Evolutionary conservation across 805 yeast genomes (phyloP), one percentile per base, ranked within the genome.

Genomic region (Ogataea methanolica): DNA sequence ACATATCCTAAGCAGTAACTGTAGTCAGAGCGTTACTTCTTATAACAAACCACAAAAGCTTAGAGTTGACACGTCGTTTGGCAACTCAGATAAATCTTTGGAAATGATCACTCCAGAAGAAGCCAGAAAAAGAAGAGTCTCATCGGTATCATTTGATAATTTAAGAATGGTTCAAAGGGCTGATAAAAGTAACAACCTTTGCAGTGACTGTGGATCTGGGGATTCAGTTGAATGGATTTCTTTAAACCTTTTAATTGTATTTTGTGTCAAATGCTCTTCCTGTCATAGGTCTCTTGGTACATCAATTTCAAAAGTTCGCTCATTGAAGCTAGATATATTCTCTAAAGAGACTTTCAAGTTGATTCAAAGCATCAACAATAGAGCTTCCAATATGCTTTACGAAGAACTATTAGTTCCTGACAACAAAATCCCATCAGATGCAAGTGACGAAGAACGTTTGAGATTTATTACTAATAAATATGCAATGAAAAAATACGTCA

Each of bases 241-340:
- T 0, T 72, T 88, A 49, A 90, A 86, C 57, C 65, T 84, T 38
- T 66, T 89, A 46, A 80, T 82, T 29, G 79, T 84, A 3, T 71
- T 92, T 23, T 91, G 98, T 65, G 83, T 88, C 40, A 81, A 83
- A 43, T 91, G 98, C 58, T 82, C 96, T 0, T 90, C 96, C 0
- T 82, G 83, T n/a, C 97, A 91, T 64, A 72, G 97, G 46, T 82
- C 88, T 19, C 65, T 92, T 61, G 97, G 97, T 0, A 75, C 96
- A 0, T 90, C 85, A 53, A 74, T 89, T 5, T 79, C 94, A 6
- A 88, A 85, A 60, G 79, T 91, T 4, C 74, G 88, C 52, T 88
- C 96, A 0, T 69, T 91, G 45, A 83, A 79, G n/a, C 69, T 88
- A 40, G 97, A 91, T 61, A 76, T 78, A 19, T 75, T 83, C 56